phyloP scores from a whole-genome alignment of 2,329 filamentous ascomycete species.

The Claviceps cyperi region DNA sequence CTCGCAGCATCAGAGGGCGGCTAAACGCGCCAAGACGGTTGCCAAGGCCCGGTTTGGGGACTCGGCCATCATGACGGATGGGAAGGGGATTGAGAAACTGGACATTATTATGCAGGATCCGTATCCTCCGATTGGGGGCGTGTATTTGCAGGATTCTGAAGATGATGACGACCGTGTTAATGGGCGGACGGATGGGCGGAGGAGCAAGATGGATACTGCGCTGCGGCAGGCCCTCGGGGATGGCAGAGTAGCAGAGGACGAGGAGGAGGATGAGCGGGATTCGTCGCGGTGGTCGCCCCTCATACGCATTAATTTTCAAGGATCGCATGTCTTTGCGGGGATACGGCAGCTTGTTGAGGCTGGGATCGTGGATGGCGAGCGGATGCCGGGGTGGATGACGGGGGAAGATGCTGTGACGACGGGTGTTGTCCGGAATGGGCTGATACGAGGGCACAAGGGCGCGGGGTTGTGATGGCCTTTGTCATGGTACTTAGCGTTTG shows the following conservation, averaged over 20 bases:
- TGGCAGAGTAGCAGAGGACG: slow-evolving; percentile 10
- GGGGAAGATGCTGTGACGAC: slow-evolving; percentile 71
- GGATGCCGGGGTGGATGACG: slow-evolving; percentile 83
- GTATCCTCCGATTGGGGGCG: slow-evolving; percentile 25
- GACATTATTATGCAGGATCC: slow-evolving; percentile 45
- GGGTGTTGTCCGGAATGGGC: slow-evolving; percentile 52
- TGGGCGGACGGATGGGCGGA: slow-evolving; percentile 10
- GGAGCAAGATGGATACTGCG: slow-evolving; percentile 22
- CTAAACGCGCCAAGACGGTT: slow-evolving; percentile 45
- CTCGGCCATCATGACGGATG: slow-evolving; percentile 38
- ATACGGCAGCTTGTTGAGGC: slow-evolving; percentile 63
- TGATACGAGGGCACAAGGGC: slow-evolving; percentile 45
- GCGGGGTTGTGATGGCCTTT: slow-evolving; percentile 31
- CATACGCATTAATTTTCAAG: slow-evolving; percentile 54
- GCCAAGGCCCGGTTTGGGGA: slow-evolving; percentile 59
- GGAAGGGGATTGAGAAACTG: slow-evolving; percentile 45
- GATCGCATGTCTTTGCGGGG: slow-evolving; percentile 67
- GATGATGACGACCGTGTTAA: slow-evolving; percentile 12
- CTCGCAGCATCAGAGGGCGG: slow-evolving; percentile 17
- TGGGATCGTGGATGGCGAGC: slow-evolving; percentile 59
- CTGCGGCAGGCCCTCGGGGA: slow-evolving; percentile 16
- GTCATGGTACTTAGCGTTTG: slow-evolving; percentile 6
- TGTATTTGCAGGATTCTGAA: slow-evolving; percentile 11
- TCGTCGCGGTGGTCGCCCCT: slow-evolving; percentile 19
- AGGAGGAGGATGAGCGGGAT: slow-evolving; percentile 13